Evolutionary conservation across 495 filamentous ascomycete species (phyloP).

Genomic region (Penicillium chermesinum): DNA sequence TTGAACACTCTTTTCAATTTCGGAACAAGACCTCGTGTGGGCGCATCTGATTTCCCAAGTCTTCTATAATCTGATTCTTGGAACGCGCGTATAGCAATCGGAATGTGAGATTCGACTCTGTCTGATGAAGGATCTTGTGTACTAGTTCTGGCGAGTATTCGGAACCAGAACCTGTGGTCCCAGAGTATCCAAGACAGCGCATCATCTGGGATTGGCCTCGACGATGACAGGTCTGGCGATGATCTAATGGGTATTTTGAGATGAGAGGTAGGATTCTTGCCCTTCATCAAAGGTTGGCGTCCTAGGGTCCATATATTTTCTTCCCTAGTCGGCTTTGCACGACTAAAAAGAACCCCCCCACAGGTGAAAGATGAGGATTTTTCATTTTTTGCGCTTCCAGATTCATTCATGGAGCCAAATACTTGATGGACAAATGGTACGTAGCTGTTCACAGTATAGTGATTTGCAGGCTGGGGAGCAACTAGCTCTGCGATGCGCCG

Average conservation of each 20-base stretch:
- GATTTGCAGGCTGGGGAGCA: slow-evolving; percentile 37
- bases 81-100: slow-evolving; percentile 48
- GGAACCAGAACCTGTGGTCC: slow-evolving; percentile 83
- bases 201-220: neutral
- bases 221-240: neutral
- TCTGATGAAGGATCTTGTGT: neutral
- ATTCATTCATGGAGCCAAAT: slow-evolving; percentile 18
- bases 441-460: slow-evolving; percentile 32
- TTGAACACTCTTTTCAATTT: too few relatives aligned
- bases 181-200: slow-evolving; percentile 47
- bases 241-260: slow-evolving; percentile 5
- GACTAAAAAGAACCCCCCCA: slow-evolving; percentile 35
- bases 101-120: neutral
- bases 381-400: slow-evolving; percentile 27
- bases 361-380: slow-evolving; percentile 53
- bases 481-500: slow-evolving; percentile 41
- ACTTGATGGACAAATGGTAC: slow-evolving; percentile 23
- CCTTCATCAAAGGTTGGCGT: slow-evolving; percentile 45
- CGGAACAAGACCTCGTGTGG: too few relatives aligned
- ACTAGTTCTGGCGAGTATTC: slow-evolving; percentile 40
- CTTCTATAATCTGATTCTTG: slow-evolving; percentile 41
- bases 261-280: slow-evolving; percentile 14
- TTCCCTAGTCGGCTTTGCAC: neutral
- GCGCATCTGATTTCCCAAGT: too few relatives aligned
- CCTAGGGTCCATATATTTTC: slow-evolving; percentile 41